Conservation (phyloP, 2,329 filamentous ascomycete genomes). For the Colletotrichum cereale region DNA sequence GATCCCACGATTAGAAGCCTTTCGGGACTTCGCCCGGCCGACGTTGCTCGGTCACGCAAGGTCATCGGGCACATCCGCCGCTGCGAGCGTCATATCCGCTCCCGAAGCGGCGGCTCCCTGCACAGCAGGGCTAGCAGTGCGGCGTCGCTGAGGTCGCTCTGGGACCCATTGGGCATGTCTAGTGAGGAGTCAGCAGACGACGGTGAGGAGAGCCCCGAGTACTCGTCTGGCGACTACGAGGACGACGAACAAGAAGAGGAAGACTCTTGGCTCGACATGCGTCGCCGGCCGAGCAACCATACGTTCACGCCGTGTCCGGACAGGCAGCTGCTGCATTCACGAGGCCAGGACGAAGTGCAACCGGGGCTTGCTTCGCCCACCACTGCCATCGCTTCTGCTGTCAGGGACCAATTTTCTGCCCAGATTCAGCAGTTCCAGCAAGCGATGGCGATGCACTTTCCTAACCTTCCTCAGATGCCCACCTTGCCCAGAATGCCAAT, state of each 20-base stretch:
- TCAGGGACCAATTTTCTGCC: constrained; percentile 79
- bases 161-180: constrained; percentile 65
- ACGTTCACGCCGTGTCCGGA: constrained; percentile 43
- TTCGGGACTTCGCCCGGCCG: constrained; percentile 77
- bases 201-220: constrained; percentile 58
- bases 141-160: constrained; percentile 75
- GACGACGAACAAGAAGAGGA: constrained; percentile 58
- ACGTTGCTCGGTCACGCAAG: constrained; percentile 75
- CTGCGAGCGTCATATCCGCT: constrained; percentile 72
- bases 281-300: constrained; percentile 47
- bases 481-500: constrained; percentile 69
- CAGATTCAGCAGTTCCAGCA: constrained; percentile 85
- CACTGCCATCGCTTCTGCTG: constrained; percentile 73
- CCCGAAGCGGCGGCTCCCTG: constrained; percentile 72
- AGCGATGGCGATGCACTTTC: constrained; percentile 72
- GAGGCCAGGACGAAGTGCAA: constrained; percentile 39
- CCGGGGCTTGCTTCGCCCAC: constrained; percentile 64
- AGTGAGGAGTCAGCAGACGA: constrained; percentile 56
- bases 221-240: constrained; percentile 59
- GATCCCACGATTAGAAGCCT: constrained; percentile 78
- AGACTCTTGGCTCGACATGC: constrained; percentile 54
- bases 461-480: constrained; percentile 68
- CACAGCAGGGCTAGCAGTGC: constrained; percentile 75
- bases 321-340: constrained; percentile 32
- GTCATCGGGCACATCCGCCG: constrained; percentile 74